Conservation (phyloP, 2,329 filamentous ascomycete species). For the Anthostomella pinea region DNA sequence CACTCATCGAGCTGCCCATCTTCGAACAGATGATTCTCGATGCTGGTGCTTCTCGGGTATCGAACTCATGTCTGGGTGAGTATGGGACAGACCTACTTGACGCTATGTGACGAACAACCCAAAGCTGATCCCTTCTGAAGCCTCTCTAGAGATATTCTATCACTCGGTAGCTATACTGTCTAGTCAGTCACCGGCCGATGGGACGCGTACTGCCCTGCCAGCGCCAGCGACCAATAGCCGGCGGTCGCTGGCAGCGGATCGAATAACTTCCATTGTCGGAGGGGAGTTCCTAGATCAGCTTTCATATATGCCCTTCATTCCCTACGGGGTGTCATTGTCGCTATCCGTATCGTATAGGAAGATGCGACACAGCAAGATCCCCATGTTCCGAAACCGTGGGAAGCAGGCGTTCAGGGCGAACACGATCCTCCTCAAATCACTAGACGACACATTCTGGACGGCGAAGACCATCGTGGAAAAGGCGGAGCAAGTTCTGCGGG, state of each 20-base stretch:
- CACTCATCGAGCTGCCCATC: slow-evolving; percentile 53
- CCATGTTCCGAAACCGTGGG: slow-evolving; percentile 57
- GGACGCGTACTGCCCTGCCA: slow-evolving; percentile 39
- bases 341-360: slow-evolving; percentile 62
- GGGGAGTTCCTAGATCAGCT: slow-evolving; percentile 47
- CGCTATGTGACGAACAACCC: neutral
- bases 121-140: slow-evolving; percentile 35
- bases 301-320: slow-evolving; percentile 53
- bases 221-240: slow-evolving; percentile 53
- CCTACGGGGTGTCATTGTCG: slow-evolving; percentile 59
- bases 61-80: slow-evolving; percentile 49
- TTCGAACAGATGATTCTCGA: slow-evolving; percentile 57
- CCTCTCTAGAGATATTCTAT: slow-evolving; percentile 61
- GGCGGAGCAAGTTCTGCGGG: slow-evolving; percentile 52
- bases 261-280: slow-evolving; percentile 53
- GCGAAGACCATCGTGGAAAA: slow-evolving; percentile 53
- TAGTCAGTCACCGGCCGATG: slow-evolving; percentile 48
- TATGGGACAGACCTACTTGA: neutral
- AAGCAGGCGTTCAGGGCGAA: slow-evolving; percentile 53
- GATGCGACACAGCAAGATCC: slow-evolving; percentile 58
- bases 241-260: slow-evolving; percentile 55
- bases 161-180: slow-evolving; percentile 63
- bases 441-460: slow-evolving; percentile 58
- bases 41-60: slow-evolving; percentile 48
- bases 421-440: slow-evolving; percentile 49